Percentiles rank a stretch among this genome's conserved stretches.
Conservation (phyloP, 192 early-diverging fungal species). For the Lobulomyces angularis region DNA sequence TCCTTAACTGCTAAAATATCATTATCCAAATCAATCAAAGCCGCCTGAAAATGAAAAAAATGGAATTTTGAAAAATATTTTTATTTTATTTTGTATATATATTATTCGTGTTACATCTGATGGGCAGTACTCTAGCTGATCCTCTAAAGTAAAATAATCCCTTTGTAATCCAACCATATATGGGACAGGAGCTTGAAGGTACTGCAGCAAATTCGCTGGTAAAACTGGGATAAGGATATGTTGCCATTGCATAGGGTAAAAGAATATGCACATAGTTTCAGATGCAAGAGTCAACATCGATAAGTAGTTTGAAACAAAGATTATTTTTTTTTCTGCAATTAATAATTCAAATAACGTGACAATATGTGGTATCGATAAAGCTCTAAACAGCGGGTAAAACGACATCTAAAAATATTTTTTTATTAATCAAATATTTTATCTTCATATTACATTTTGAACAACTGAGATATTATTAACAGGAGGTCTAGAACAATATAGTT, state of each 20-base stretch:
- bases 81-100: not conserved
- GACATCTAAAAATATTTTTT: conserved; percentile 48
- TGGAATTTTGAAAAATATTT: not conserved
- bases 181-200: conserved; percentile 62
- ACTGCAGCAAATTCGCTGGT: conserved; percentile 46
- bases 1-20: conserved; percentile 37
- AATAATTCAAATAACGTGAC: conserved; percentile 60
- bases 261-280: conserved; percentile 46
- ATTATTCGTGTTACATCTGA: conserved; percentile 39
- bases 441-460: conserved; percentile 54
- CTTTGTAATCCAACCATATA: conserved; percentile 63
- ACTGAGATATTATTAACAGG: conserved; percentile 60
- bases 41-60: conserved; percentile 18
- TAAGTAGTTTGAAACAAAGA: conserved; percentile 53
- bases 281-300: conserved; percentile 58
- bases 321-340: conserved; percentile 54
- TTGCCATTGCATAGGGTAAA: conserved; percentile 69
- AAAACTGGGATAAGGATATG: conserved; percentile 66
- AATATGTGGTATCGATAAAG: conserved; percentile 49
- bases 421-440: not conserved
- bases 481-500: conserved; percentile 57
- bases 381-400: conserved; percentile 57
- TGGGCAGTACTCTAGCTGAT: conserved; percentile 41
- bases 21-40: conserved; percentile 57
- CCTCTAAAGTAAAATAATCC: conserved; percentile 24